Evolutionary conservation across 768 basidiomycete genomes (phyloP).

Genomic region (Pisolithus tinctorius): DNA sequence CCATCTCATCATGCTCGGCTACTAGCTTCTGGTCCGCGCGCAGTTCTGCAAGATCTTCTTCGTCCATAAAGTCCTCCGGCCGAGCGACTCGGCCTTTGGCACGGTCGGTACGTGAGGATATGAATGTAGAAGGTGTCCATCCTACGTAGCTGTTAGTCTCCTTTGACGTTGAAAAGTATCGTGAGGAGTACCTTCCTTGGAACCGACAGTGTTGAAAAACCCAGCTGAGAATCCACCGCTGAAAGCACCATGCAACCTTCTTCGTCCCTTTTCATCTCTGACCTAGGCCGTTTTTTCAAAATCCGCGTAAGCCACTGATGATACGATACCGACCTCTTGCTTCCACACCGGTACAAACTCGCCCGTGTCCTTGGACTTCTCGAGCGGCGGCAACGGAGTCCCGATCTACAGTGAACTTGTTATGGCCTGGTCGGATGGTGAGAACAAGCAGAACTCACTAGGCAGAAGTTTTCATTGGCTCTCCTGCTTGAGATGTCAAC

Average conservation of each 20-base stretch:
- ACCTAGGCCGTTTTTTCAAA: constrained; percentile 43
- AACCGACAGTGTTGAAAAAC: constrained; percentile 94
- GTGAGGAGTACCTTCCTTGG: constrained; percentile 74
- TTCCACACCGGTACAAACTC: constrained; percentile 99
- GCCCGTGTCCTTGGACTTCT: constrained; percentile 84
- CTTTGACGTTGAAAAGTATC: background rate
- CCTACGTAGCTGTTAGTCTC: constrained; percentile 39
- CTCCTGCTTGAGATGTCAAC: constrained; percentile 63
- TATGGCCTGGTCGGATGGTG: background rate
- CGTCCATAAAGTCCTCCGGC: constrained; percentile 98
- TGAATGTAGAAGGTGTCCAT: constrained; percentile 92
- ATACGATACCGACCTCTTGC: constrained; percentile 67
- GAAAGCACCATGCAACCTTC: constrained; percentile 95
- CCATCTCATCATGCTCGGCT: constrained; percentile 76
- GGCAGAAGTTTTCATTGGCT: constrained; percentile 80
- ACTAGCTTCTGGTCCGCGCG: constrained; percentile 68
- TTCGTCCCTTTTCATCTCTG: constrained; percentile 86
- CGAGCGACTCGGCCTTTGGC: constrained; percentile 50
- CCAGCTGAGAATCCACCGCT: constrained; percentile 98
- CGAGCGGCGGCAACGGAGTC: constrained; percentile 90
- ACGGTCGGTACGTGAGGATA: constrained; percentile 78
- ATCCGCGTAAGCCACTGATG: constrained; percentile 14
- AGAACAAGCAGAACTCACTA: constrained; percentile 39
- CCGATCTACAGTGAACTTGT: constrained; percentile 56
- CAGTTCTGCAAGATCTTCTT: constrained; percentile 86